phyloP scores from a whole-genome alignment of 1,284 basidiomycete genomes.

The Cutaneotrichosporon cyanovorans region DNA sequence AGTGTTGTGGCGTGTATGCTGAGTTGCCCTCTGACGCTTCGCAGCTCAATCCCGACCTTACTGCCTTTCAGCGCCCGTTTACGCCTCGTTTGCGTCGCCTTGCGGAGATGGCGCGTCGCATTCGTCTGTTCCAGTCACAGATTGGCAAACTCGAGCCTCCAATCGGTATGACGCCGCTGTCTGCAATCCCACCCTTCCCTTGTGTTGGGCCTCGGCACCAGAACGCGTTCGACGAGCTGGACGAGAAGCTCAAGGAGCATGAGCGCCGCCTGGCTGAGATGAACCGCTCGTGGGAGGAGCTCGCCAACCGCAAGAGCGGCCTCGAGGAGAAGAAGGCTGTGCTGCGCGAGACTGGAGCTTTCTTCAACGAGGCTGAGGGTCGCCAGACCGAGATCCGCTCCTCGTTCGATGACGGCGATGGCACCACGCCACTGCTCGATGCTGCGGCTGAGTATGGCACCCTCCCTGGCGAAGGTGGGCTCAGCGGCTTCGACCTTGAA shows the following conservation, averaged over 20 bases:
- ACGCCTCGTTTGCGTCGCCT: slow-evolving; percentile 90
- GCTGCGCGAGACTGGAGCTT: slow-evolving; percentile 87
- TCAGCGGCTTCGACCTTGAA: slow-evolving; percentile 67
- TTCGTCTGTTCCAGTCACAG: slow-evolving; percentile 81
- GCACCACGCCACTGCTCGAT: slow-evolving; percentile 80
- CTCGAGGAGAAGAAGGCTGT: slow-evolving; percentile 90
- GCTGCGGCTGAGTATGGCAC: slow-evolving; percentile 62
- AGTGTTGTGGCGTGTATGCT: slow-evolving; percentile 29
- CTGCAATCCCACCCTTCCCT: slow-evolving; percentile 71
- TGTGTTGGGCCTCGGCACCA: slow-evolving; percentile 83
- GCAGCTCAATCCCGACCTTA: slow-evolving; percentile 87
- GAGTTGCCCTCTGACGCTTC: too few species aligned
- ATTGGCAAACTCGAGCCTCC: slow-evolving; percentile 66
- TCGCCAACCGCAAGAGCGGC: slow-evolving; percentile 80
- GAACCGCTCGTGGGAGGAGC: slow-evolving; percentile 86
- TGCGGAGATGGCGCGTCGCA: slow-evolving; percentile 90
- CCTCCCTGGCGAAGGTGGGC: slow-evolving; percentile 54
- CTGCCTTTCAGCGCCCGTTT: slow-evolving; percentile 97
- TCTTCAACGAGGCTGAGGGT: slow-evolving; percentile 85
- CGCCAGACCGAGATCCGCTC: slow-evolving; percentile 70
- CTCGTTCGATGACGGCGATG: slow-evolving; percentile 66
- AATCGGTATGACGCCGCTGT: slow-evolving; percentile 70
- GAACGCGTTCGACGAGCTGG: slow-evolving; percentile 88
- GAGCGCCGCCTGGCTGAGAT: slow-evolving; percentile 81
- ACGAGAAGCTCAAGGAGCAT: slow-evolving; percentile 77